phyloP scores from a whole-genome alignment of 257 asterid species.

The Solanum arcanum region DNA sequence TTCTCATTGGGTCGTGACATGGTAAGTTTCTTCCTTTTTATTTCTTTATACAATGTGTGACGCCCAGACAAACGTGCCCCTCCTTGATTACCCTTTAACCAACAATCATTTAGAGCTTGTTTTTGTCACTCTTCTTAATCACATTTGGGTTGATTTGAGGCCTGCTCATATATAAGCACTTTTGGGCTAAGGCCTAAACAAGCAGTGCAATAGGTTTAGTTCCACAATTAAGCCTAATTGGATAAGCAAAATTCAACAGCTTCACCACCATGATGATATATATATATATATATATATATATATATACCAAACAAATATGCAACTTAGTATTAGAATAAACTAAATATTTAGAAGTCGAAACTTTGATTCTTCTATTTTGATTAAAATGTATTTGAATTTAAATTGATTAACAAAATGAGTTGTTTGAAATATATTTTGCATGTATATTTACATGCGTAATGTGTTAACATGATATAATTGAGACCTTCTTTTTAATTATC shows the following conservation, averaged over 20 bases:
- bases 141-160: background rate
- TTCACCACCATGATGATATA: background rate
- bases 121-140: background rate
- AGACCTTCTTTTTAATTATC: background rate
- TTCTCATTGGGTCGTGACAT: no score
- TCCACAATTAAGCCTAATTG: background rate
- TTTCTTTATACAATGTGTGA: no score
- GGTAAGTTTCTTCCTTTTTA: no score
- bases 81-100: no score
- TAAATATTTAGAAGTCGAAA: no score
- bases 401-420: background rate
- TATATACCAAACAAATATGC: no score
- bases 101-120: background rate
- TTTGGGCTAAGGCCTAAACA: background rate
- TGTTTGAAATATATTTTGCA: background rate
- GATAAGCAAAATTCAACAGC: background rate
- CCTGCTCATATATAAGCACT: background rate
- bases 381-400: no score
- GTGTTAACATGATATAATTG: background rate
- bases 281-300: no score
- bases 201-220: background rate
- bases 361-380: background rate
- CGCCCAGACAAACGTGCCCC: no score
- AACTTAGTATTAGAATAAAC: background rate
- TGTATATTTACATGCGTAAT: background rate